A percentile compares a stretch with the other conserved stretches of the same genome.
Conservation (phyloP, 139 green algal species). For the Penium margaritaceum region DNA sequence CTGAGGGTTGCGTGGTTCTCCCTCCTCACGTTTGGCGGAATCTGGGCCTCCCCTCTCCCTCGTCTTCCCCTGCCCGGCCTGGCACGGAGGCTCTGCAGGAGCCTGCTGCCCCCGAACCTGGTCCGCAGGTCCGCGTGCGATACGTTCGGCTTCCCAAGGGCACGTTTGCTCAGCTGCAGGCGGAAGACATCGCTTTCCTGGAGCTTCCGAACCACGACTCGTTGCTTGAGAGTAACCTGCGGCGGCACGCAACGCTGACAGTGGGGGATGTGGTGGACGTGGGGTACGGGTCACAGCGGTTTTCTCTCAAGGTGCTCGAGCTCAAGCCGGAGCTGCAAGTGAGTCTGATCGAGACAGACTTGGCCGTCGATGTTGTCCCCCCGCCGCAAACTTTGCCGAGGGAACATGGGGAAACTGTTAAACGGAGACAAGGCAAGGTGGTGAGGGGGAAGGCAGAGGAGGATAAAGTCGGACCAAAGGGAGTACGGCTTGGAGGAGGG, state of each 20-base stretch:
- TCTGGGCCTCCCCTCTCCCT: no score
- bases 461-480: no score
- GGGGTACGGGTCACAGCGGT: conserved; percentile 14
- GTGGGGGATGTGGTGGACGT: conserved; percentile 23
- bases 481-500: no score
- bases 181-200: conserved; percentile 22
- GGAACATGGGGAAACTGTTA: no score
- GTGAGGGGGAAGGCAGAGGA: no score
- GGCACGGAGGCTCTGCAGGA: not conserved
- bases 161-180: no score
- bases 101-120: not conserved
- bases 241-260: conserved; percentile 24
- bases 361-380: conserved; percentile 44
- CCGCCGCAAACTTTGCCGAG: no score
- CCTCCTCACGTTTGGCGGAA: conserved; percentile 21
- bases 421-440: no score
- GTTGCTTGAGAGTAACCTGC: conserved; percentile 23
- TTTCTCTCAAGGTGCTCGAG: conserved; percentile 33
- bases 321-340: conserved; percentile 13
- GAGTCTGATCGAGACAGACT: conserved; percentile 38
- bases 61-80: no score
- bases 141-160: no score
- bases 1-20: conserved; percentile 31
- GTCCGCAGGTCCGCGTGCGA: conserved; percentile 33
- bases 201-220: conserved; percentile 30